Percentiles rank a stretch among this genome's conserved stretches.
phyloP scores from a whole-genome alignment of 371 early-diverging fungal genomes.

The Blyttiomyces sp. region DNA sequence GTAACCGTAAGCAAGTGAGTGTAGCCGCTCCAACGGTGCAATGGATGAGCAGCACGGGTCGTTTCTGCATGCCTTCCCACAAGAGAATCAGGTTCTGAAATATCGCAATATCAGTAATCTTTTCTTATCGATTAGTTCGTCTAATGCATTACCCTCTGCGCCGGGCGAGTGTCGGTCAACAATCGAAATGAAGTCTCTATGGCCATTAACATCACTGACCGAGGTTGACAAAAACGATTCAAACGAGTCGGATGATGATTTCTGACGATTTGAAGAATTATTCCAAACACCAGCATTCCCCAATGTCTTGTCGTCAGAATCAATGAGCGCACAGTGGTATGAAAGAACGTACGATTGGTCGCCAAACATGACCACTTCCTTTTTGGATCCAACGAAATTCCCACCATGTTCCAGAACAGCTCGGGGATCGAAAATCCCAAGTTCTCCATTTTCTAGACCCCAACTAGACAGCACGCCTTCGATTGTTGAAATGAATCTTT shows the following conservation, averaged over 20 bases:
- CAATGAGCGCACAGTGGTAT: background rate
- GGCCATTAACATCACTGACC: background rate
- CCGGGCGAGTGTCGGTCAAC: too few relatives aligned
- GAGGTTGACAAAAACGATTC: background rate
- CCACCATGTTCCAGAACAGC: background rate
- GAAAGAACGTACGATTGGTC: background rate
- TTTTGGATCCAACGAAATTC: background rate
- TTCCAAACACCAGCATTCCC: background rate
- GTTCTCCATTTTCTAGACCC: background rate
- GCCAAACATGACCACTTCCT: background rate
- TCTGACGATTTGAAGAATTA: too few relatives aligned
- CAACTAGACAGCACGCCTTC: background rate
- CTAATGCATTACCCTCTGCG: background rate
- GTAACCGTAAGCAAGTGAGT: background rate
- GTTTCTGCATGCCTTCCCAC: too few relatives aligned
- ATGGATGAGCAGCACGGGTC: background rate
- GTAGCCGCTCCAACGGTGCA: background rate
- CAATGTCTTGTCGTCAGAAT: background rate
- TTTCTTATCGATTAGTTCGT: too few relatives aligned
- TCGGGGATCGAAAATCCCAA: background rate
- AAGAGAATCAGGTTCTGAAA: too few relatives aligned
- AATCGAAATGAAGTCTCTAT: background rate
- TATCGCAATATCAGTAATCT: too few relatives aligned
- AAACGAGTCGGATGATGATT: too few relatives aligned
- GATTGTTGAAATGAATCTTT: background rate